Conservation (phyloP, 768 basidiomycete species). For the Asterophora parasitica region DNA sequence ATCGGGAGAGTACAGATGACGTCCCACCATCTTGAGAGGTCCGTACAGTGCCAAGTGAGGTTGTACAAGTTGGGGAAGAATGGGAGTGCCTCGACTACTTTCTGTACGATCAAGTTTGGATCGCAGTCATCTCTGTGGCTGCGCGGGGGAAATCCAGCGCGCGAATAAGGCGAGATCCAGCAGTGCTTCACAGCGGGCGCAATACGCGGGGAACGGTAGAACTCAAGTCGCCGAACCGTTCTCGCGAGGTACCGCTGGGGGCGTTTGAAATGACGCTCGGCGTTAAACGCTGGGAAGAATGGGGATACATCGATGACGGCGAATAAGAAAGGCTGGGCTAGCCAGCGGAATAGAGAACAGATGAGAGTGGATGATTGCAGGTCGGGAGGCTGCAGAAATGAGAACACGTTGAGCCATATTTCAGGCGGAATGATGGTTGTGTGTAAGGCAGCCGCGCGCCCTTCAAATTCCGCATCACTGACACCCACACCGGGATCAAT, state of each 20-base stretch:
- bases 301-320: constrained; percentile 30
- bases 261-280: constrained; percentile 22
- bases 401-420: constrained; percentile 32
- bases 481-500: too few relatives aligned
- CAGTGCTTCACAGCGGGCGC: constrained; percentile 29
- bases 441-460: background rate
- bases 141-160: constrained; percentile 24
- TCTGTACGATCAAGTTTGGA: constrained; percentile 27
- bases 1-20: constrained; percentile 24
- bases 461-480: too few relatives aligned
- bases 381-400: constrained; percentile 24
- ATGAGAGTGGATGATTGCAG: constrained; percentile 27
- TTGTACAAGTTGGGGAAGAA: constrained; percentile 27
- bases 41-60: constrained; percentile 33
- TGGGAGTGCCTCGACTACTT: constrained; percentile 25
- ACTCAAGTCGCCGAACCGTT: constrained; percentile 25
- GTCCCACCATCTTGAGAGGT: constrained; percentile 30
- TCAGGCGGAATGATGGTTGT: constrained; percentile 24
- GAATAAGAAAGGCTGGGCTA: constrained; percentile 35
- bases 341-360: constrained; percentile 26
- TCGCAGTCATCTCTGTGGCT: constrained; percentile 28
- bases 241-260: constrained; percentile 27
- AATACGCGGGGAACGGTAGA: constrained; percentile 29
- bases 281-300: constrained; percentile 29
- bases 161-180: constrained; percentile 32